Evolutionary conservation across 108 stramenopile genomes (phyloP), one percentile per base, ranked within the genome.

Genomic region (Cyclotella kingstonii): DNA sequence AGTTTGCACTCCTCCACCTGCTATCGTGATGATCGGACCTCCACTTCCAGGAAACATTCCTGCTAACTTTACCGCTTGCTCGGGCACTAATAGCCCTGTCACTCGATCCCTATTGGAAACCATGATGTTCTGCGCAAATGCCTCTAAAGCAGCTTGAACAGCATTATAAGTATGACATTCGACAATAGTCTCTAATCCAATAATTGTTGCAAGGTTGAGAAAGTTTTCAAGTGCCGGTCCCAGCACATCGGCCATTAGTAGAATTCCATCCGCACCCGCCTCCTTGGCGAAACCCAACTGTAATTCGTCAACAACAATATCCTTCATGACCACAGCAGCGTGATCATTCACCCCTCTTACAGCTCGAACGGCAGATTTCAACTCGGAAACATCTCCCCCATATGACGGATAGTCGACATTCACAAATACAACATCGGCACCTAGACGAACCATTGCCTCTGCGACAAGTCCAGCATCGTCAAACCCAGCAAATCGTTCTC

Each of bases 281-380:
- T 94, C 93, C 64, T 89, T 89, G 47, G 93, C 93, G 30, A 94
- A 54, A 44, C 89, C 93, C 54, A 94, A 55, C 58, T 94, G 93
- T 38, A 94, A 82, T 59, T 94, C 93, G 58, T 94, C 93, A 44
- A 94, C 89, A 21, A 94, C 87, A 69, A 94, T 89, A 57, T 94
- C 93, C 57, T 94, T 94, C 89, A 94, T 89, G 22, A 94, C 87
- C 9, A 94, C 89, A 2, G 93, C 89, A 21, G 87, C 93, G 9
- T 81, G 70, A 29, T 84, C 66, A 47, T 71, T 77, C 5, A 82
- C 80, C 21, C 55, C 57, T 14, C 85, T 70, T 3, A 94, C 93
- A 14, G 87, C 85, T 17, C 57, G 38, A 5, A 94, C 85, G 0
- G 93, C 84, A 5, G 83, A 79, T 60, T 78, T 79, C 25, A 94